Base-by-base conservation (phyloP, 345 rosid species). In the Gossypium mustelinum region DNA sequence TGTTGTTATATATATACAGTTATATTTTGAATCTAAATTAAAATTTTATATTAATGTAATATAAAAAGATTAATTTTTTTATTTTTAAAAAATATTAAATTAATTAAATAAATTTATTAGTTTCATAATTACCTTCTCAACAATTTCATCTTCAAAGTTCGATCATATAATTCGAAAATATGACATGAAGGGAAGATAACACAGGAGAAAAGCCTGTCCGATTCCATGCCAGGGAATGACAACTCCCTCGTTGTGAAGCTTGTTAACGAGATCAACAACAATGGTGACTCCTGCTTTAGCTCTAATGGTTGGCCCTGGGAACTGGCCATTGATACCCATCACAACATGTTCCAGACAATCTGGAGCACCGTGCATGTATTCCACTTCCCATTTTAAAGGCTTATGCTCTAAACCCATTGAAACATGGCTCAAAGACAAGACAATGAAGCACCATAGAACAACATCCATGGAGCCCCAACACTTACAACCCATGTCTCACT, bases 201-300 rank as follows among this genome's bases (percentile, higher is more conserved):
- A 34, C 4, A 34, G 6, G 6, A 34, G 6, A 34, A 34, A 34
- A 34, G 6, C 91, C 90, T 94, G 98, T 87, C 97, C 82, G 71
- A 89, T 94, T 47, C 97, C 98, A 73, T 94, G 98, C 98, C 98
- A 92, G 76, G 90, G 97, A 68, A 94, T 90, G 64, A 89, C 97
- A 52, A 90, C 89, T 2, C 94, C 97, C 62, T 92, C 97, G 0
- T 97, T 88, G 34, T 68, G 11, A 68, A 94, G 90, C 72, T 86
- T 92, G 72, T 92, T 92, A 11, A 79, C 85, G 62, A 94, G 86
- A 17, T 89, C 73, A 2, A 92, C 79, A 68, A 81, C 79, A 75
- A 92, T 78, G 51, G 79, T 86, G 41, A 92, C 97, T 24, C 97
- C 94, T 9, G 87, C 88, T 9, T 11, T 20, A 0, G 94, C 93